Evolutionary conservation across 1,139 yeast genomes (phyloP).

Genomic region (Pneumocystis oryctolagi): DNA sequence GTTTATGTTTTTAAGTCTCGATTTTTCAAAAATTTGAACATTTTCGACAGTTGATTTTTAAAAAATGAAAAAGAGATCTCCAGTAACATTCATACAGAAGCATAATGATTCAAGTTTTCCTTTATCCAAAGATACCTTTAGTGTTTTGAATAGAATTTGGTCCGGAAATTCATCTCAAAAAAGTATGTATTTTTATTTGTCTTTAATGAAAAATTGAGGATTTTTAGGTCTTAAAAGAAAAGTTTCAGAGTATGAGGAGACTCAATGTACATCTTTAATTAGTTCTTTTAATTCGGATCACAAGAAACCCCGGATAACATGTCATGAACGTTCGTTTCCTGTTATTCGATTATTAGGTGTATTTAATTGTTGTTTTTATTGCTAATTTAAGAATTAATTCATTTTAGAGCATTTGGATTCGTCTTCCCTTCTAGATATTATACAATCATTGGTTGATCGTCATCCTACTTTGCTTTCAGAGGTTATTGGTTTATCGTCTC

Average conservation of each 20-base stretch:
- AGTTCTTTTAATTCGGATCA: neutral
- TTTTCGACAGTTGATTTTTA: neutral
- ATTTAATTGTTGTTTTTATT: neutral
- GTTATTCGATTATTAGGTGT: neutral
- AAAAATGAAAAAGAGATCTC: neutral
- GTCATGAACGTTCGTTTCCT: neutral
- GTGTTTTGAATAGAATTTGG: neutral
- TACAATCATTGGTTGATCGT: slow-evolving; percentile 37
- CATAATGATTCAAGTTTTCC: neutral
- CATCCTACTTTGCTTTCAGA: slow-evolving; percentile 52
- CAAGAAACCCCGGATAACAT: neutral
- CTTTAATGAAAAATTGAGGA: neutral
- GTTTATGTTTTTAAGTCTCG: neutral
- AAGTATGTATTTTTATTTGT: neutral
- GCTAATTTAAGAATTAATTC: neutral
- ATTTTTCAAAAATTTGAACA: neutral
- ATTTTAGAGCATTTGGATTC: neutral
- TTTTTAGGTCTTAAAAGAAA: neutral
- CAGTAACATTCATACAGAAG: neutral
- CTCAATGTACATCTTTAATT: neutral
- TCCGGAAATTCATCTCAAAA: neutral
- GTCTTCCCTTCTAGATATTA: slow-evolving; percentile 32
- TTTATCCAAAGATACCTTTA: neutral
- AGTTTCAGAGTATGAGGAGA: neutral
- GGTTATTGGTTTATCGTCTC: slow-evolving; percentile 41